These are phyloP conservation scores for Cryptosporidium sp. DNA, from an alignment of 169 alveolate species.

Conservation along the genomic window DNA sequence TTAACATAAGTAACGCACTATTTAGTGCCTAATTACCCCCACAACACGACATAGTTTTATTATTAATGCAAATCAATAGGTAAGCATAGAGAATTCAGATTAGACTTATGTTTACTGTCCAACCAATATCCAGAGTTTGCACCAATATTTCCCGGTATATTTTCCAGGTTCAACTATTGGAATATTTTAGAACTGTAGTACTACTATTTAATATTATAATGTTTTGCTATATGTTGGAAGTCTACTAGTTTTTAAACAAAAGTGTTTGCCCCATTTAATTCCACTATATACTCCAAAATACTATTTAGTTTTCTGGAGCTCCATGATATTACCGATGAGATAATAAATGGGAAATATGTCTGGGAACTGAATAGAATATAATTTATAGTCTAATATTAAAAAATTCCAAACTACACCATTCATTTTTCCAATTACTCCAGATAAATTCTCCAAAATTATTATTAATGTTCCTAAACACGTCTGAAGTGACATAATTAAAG, in stretches of 20 bases:
- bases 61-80: slow-evolving; percentile 3
- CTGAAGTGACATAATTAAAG: slow-evolving; percentile 17
- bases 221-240: background rate
- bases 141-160: slow-evolving; percentile 24
- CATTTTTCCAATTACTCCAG: slow-evolving; percentile 10
- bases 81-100: background rate
- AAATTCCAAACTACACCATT: background rate
- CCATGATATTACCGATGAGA: background rate
- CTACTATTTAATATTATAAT: background rate
- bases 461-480: background rate
- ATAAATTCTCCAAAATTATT: background rate
- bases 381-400: background rate
- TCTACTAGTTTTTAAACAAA: background rate
- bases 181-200: background rate
- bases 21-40: slow-evolving; percentile 46
- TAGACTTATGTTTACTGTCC: slow-evolving; percentile 20
- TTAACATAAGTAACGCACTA: slow-evolving; percentile 47
- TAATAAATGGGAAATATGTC: background rate
- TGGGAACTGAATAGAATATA: background rate
- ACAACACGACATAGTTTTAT: slow-evolving; percentile 71
- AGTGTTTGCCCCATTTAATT: background rate
- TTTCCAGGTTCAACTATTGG: background rate
- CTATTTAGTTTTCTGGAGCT: slow-evolving; percentile 13
- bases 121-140: background rate
- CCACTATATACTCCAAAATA: background rate